Base-by-base conservation (phyloP, 108 stramenopile species). In the Cylindrotheca closterium region DNA sequence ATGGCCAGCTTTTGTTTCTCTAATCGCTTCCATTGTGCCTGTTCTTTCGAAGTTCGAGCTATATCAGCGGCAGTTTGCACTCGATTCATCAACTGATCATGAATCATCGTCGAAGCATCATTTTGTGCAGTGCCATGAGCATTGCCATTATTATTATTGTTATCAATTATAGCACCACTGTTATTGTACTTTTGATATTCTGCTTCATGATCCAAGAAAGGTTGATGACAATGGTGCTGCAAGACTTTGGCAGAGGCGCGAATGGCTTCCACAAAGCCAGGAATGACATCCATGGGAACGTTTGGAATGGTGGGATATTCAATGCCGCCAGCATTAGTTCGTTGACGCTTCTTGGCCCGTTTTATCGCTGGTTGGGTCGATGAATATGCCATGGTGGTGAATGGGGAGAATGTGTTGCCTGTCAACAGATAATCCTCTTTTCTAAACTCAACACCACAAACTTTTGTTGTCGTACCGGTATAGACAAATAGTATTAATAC, bases 221-320 rank as follows among this genome's bases (percentile, higher is more conserved):
- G n/a, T 22, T 52, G 52, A 28, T 45, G 19, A 27, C 27, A 29
- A n/a, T n/a, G n/a, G 8, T 61, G 37, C 8, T 42, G 22, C 64
- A 70, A 74, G 68, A 73, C 77, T 29, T 68, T 70, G 4, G 69
- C 24, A 12, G 62, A 25, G 2, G 28, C 33, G 33, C 70, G 63
- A 37, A 77, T 42, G 31, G 76, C 75, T 31, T 82, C 58, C 0
- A 77, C 49, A 19, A 77, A 73, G 22, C 61, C 21, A 22, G 81
- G 81, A 30, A 74, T 58, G 23, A 70, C 52, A 55, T 45, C 60
- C 34, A 58, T 47, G 19, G 81, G 76, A 33, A 82, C 61, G 26
- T 68, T 65, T 24, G 72, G 76, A 66, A 82, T 82, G 25, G 74
- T 60, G 21, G 73, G 73, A 12, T 42, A 42, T 15, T 42, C 37